Percentiles rank a stretch among this genome's conserved stretches.
Evolutionary conservation across 2,329 filamentous ascomycete species (phyloP).

Genomic region (Cercospora zeina): DNA sequence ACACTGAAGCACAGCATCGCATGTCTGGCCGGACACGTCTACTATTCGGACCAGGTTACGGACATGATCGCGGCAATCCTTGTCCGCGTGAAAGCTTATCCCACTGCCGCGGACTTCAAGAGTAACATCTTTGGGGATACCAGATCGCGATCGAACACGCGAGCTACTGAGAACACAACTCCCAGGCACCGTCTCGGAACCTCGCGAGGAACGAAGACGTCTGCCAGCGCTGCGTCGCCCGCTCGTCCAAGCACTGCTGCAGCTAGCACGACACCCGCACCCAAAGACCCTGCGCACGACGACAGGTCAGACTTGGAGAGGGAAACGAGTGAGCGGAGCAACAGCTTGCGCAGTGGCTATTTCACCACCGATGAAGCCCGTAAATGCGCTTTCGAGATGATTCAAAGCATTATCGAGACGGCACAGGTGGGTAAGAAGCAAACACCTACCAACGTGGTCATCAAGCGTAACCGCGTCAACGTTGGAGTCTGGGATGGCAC

Average conservation of each 20-base stretch:
- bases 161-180: slow-evolving; percentile 21
- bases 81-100: slow-evolving; percentile 68
- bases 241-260: slow-evolving; percentile 12
- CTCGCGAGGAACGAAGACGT: slow-evolving; percentile 14
- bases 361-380: slow-evolving; percentile 65
- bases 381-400: slow-evolving; percentile 68
- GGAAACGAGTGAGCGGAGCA: slow-evolving; percentile 51
- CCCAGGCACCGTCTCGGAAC: slow-evolving; percentile 33
- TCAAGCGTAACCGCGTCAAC: slow-evolving; percentile 60
- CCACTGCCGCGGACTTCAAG: slow-evolving; percentile 36
- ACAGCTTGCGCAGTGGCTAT: slow-evolving; percentile 48
- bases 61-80: slow-evolving; percentile 89
- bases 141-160: slow-evolving; percentile 19
- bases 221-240: slow-evolving; percentile 14
- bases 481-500: slow-evolving; percentile 94
- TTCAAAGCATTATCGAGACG: slow-evolving; percentile 79
- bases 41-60: slow-evolving; percentile 92
- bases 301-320: slow-evolving; percentile 48
- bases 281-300: slow-evolving; percentile 9
- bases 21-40: slow-evolving; percentile 89
- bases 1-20: slow-evolving; percentile 79
- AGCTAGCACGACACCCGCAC: background rate
- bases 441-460: slow-evolving; percentile 28
- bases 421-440: slow-evolving; percentile 58
- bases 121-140: slow-evolving; percentile 20